Base-by-base conservation (phyloP, 2,329 filamentous ascomycete species). In the Pseudocercospora crystallina region DNA sequence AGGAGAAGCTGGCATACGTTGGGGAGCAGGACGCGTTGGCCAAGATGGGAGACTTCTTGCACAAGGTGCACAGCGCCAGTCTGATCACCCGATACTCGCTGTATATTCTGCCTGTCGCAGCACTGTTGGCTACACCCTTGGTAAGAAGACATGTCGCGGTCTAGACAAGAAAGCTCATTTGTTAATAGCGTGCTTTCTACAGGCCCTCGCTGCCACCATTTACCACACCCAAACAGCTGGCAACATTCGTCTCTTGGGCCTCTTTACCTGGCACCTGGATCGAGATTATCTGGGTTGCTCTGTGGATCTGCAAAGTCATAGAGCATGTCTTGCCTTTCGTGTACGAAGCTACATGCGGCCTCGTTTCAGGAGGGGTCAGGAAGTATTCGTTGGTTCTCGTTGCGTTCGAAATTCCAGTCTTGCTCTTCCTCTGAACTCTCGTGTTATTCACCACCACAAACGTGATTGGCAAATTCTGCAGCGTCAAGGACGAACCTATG, bases 261-360 rank as follows among this genome's bases (percentile, higher is more conserved):
- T 89, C 41, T 87, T 87, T n/a, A n/a, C n/a, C n/a, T n/a, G n/a
- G n/a, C 61, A 72, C 85, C 41, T 87, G 85, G 85, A 78, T 88
- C 59, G 81, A 87, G 63, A 75, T 85, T 17, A 76, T 84, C 32
- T 89, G 85, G 85, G 69, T 84, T 34, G 76, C 79, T 8, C 75
- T 87, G 9, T 89, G 85, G 85, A 73, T 76, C 13, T 83, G 80
- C 58, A 89, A 88, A 70, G 69, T 86, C 37, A 74, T 83, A 9
- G 81, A 85, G 11, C 81, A 82, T 66, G 64, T 80, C 12, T 64
- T 86, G 2, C 84, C 85, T 0, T 69, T 73, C 34, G 57, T 81
- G 45, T 88, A 88, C 69, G 84, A 87, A 76, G 85, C 86, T 62
- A 79, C 86, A 59, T 81, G 79, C 56, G 85, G 85, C 49, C 81